A percentile compares a stretch with the other conserved stretches of the same genome.
Conservation (phyloP, 768 basidiomycete genomes). For the Lentinula raphanica region DNA sequence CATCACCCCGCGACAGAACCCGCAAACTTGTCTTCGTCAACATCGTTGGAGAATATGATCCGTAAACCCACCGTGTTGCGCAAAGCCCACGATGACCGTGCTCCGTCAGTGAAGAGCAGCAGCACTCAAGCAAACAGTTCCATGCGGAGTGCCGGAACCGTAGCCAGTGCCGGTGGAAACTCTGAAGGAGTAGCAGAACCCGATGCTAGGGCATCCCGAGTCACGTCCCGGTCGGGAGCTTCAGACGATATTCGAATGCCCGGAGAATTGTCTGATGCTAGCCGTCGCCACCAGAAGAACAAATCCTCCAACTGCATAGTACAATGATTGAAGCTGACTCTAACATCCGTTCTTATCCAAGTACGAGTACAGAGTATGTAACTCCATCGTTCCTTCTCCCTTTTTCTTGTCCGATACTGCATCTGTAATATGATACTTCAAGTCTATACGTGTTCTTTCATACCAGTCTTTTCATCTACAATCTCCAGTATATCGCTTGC, state of each 20-base stretch:
- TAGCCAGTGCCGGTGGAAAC: conserved; percentile 26
- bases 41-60: conserved; percentile 18
- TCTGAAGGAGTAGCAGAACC: conserved; percentile 21
- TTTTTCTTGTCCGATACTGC: conserved; percentile 10
- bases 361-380: neutral
- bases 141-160: conserved; percentile 51
- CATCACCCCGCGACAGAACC: conserved; percentile 28
- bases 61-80: conserved; percentile 26
- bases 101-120: conserved; percentile 55
- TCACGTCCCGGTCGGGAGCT: conserved; percentile 27
- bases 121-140: conserved; percentile 54
- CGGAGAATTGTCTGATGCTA: conserved; percentile 30
- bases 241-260: conserved; percentile 26
- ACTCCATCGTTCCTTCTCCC: neutral
- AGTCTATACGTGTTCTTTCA: conserved; percentile 1
- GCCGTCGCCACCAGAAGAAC: conserved; percentile 31
- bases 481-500: neutral
- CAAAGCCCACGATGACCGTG: conserved; percentile 40
- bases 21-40: conserved; percentile 23
- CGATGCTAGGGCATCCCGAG: conserved; percentile 25
- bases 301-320: conserved; percentile 42
- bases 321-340: conserved; percentile 29
- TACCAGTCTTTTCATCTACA: neutral
- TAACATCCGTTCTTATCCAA: neutral
- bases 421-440: conserved; percentile 21